A percentile compares a stretch with the other conserved stretches of the same genome.
Conservation (phyloP, 106 monocot genomes). For the Platanthera guangdongensis region DNA sequence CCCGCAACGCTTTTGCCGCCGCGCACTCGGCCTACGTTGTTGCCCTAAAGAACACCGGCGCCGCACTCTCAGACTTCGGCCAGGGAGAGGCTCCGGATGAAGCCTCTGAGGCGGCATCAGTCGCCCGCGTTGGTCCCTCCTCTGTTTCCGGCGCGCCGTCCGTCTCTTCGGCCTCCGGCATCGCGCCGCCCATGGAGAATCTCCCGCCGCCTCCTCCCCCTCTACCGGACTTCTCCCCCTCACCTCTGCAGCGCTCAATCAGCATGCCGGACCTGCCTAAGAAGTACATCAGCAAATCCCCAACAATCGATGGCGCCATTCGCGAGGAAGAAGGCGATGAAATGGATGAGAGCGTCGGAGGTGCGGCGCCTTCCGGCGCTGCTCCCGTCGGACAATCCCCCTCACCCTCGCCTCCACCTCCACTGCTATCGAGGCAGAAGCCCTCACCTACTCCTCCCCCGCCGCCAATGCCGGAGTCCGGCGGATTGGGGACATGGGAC, state of each 20-base stretch:
- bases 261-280: constrained; percentile 67
- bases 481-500: constrained; percentile 46
- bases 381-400: not conserved
- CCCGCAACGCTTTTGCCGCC: constrained; percentile 91
- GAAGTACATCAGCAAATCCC: constrained; percentile 13
- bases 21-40: constrained; percentile 70
- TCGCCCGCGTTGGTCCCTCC: not conserved
- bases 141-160: not conserved
- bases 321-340: constrained; percentile 36
- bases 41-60: constrained; percentile 64
- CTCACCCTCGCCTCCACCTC: constrained; percentile 2
- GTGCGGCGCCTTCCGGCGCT: constrained; percentile 7
- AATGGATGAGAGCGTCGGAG: constrained; percentile 4
- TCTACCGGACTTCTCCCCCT: constrained; percentile 59
- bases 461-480: constrained; percentile 15
- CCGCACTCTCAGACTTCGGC: constrained; percentile 68
- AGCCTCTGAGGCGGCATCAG: not conserved
- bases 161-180: not conserved
- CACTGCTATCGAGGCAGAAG: constrained; percentile 6
- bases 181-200: constrained; percentile 27
- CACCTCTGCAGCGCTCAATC: constrained; percentile 50
- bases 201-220: constrained; percentile 65
- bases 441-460: constrained; percentile 21
- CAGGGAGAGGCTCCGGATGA: constrained; percentile 27
- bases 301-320: constrained; percentile 22